Conservation (phyloP, 2,329 filamentous ascomycete species). For the Sarocladium oryzae region DNA sequence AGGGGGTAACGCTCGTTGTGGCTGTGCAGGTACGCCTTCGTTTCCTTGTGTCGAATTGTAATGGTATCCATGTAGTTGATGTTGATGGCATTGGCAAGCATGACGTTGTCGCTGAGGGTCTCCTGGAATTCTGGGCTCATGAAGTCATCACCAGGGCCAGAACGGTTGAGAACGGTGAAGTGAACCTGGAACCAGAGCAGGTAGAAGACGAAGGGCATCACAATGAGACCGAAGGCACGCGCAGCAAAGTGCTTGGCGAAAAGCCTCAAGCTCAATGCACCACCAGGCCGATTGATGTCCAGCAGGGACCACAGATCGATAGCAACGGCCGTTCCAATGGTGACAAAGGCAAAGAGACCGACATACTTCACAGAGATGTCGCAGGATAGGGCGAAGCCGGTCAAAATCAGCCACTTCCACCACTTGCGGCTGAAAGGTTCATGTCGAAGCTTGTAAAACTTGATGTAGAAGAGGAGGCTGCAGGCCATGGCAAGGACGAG, state of each 20-base stretch:
- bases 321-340: constrained; percentile 85
- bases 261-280: constrained; percentile 68
- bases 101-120: constrained; percentile 88
- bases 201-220: constrained; percentile 95
- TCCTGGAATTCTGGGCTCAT: constrained; percentile 99
- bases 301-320: constrained; percentile 95
- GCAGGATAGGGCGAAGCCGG: constrained; percentile 89
- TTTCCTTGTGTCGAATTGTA: constrained; percentile 91
- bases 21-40: constrained; percentile 92
- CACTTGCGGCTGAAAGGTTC: constrained; percentile 88
- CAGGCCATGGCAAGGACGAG: constrained; percentile 94
- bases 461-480: constrained; percentile 88
- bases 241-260: constrained; percentile 89
- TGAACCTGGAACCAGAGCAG: constrained; percentile 99
- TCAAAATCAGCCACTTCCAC: constrained; percentile 99
- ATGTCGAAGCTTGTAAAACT: constrained; percentile 95
- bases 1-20: constrained; percentile 85
- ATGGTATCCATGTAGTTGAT: constrained; percentile 90
- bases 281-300: constrained; percentile 77
- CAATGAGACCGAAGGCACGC: constrained; percentile 75
- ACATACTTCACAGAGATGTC: constrained; percentile 99
- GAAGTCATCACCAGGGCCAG: constrained; percentile 94
- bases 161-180: constrained; percentile 80
- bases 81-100: constrained; percentile 78
- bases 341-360: constrained; percentile 92